Percentiles rank a stretch among this genome's conserved stretches.
Evolutionary conservation across 441 rosid species (phyloP).

Genomic region (Brassica hybrid): DNA sequence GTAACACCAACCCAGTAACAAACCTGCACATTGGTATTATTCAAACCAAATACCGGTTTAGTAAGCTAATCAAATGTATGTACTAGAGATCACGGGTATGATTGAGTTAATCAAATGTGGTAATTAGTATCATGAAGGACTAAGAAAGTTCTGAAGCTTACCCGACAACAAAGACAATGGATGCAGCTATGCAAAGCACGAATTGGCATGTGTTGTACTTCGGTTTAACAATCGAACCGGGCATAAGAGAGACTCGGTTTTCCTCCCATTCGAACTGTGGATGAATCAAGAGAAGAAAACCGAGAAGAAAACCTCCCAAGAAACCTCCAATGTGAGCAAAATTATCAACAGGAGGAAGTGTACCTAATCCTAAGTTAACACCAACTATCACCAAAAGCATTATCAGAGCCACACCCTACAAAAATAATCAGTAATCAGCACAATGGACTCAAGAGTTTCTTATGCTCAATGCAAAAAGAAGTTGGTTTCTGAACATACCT

Average conservation of each 20-base stretch:
- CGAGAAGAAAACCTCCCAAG: constrained; percentile 77
- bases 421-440: too few relatives aligned
- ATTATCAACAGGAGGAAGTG: constrained; percentile 93
- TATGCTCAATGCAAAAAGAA: not conserved
- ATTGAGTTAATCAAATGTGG: not conserved
- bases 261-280: constrained; percentile 76
- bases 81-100: not conserved
- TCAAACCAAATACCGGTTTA: constrained; percentile 16
- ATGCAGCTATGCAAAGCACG: constrained; percentile 54
- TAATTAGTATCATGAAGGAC: constrained; percentile 2
- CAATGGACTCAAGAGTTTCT: not conserved
- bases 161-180: constrained; percentile 60
- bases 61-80: not conserved
- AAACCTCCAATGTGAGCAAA: constrained; percentile 98
- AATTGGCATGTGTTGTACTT: constrained; percentile 76
- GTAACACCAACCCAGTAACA: constrained; percentile 46
- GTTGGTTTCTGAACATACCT: constrained; percentile 48
- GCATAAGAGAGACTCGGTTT: constrained; percentile 51
- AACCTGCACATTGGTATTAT: constrained; percentile 44
- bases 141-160: constrained; percentile 41
- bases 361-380: constrained; percentile 77
- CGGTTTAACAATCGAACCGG: constrained; percentile 54
- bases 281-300: constrained; percentile 72
- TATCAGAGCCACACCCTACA: constrained; percentile 78
- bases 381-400: constrained; percentile 73